phyloP scores from a whole-genome alignment of 352 stramenopile species.

The Phytophthora agathidicida region DNA sequence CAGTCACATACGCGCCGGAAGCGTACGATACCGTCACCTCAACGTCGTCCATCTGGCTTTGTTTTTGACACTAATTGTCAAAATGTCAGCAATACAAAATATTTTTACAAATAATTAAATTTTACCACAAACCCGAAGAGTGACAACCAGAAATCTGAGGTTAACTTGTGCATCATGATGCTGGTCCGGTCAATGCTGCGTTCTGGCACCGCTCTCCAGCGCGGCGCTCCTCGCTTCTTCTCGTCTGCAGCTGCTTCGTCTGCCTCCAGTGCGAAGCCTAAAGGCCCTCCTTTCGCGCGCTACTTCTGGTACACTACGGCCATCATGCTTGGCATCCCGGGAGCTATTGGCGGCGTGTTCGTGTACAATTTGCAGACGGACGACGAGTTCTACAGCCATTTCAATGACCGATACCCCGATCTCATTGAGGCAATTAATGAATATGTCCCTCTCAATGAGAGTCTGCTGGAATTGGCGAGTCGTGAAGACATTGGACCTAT shows the following conservation, averaged over 20 bases:
- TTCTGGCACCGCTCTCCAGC: slow-evolving; percentile 10
- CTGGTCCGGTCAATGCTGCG: slow-evolving; percentile 21
- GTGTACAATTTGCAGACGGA: slow-evolving; percentile 87
- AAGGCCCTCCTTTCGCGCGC: slow-evolving; percentile 63
- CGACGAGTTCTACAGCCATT: slow-evolving; percentile 86
- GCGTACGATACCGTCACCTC: slow-evolving; percentile 67
- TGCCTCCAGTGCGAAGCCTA: background rate
- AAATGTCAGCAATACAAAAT: too few relatives aligned
- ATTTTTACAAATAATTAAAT: too few relatives aligned
- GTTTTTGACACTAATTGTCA: slow-evolving; percentile 4
- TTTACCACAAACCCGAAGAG: too few relatives aligned
- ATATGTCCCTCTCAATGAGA: slow-evolving; percentile 68
- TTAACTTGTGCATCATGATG: too few relatives aligned
- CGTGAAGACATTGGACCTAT: slow-evolving; percentile 78
- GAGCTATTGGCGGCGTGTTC: slow-evolving; percentile 64
- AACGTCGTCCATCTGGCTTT: slow-evolving; percentile 15
- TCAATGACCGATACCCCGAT: slow-evolving; percentile 84
- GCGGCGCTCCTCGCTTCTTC: slow-evolving; percentile 14
- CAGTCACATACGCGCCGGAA: slow-evolving; percentile 71
- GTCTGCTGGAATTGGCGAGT: slow-evolving; percentile 40
- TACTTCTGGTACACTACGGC: slow-evolving; percentile 80
- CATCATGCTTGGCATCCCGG: slow-evolving; percentile 81
- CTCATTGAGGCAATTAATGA: slow-evolving; percentile 70
- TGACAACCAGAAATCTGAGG: too few relatives aligned
- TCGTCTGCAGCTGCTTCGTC: slow-evolving; percentile 2